Percentiles rank a stretch among this genome's conserved stretches.
phyloP scores from a whole-genome alignment of 1,284 basidiomycete species.

The Irpex sp. region DNA sequence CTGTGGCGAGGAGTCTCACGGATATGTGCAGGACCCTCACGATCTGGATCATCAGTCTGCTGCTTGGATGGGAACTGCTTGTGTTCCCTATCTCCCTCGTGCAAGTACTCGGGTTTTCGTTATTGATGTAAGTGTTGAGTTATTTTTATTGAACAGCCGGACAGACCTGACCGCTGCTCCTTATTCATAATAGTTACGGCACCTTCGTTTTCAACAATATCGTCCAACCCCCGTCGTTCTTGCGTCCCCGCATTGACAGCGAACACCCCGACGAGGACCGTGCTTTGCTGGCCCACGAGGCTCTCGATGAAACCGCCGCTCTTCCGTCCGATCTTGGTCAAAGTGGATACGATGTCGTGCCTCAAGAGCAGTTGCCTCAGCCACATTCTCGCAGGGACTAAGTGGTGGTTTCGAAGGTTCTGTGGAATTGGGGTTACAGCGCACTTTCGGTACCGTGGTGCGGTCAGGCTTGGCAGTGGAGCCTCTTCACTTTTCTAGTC shows the following conservation, averaged over 20 bases:
- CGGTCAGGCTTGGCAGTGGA: not conserved
- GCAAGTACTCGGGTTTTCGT: constrained; percentile 85
- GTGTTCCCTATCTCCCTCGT: constrained; percentile 80
- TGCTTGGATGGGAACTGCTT: constrained; percentile 90
- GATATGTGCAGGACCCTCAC: constrained; percentile 95
- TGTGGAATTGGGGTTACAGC: not conserved
- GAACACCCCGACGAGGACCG: constrained; percentile 41
- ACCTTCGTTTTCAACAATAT: constrained; percentile 78
- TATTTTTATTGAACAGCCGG: not conserved
- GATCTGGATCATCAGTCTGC: constrained; percentile 87
- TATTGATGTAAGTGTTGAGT: constrained; percentile 76
- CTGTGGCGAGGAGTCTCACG: constrained; percentile 85
- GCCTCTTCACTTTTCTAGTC: not conserved
- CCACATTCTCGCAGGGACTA: not conserved
- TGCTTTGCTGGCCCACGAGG: constrained; percentile 36
- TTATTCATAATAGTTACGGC: constrained; percentile 24
- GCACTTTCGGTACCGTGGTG: not conserved
- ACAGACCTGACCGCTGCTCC: constrained; percentile 7
- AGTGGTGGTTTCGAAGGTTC: not conserved
- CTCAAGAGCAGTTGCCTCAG: constrained; percentile 22
- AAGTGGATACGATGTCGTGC: constrained; percentile 69
- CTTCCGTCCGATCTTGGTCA: constrained; percentile 72
- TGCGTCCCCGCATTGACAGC: constrained; percentile 38
- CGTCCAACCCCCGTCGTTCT: constrained; percentile 57
- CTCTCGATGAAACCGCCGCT: constrained; percentile 68